Evolutionary conservation across 257 asterid genomes (phyloP), one percentile per base, ranked within the genome.

Genomic region (Schizonepeta tenuifolia): DNA sequence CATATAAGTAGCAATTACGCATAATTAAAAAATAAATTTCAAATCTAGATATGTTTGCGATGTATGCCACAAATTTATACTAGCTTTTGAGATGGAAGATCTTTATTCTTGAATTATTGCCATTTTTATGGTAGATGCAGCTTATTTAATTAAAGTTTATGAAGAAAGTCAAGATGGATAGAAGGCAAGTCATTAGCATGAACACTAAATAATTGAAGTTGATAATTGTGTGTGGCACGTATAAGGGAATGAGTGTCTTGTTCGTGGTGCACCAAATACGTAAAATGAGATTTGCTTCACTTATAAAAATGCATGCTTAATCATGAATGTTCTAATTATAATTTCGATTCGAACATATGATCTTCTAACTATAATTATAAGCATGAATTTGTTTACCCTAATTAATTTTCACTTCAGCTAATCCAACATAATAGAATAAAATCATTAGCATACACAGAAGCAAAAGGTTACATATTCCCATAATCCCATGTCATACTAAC

Each of bases 131-230:
- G 70, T 14, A 44, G 40, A n/a, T 26, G 22, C 24, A 41, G 57
- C 11, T 21, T 44, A 65, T 22, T 20, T 35, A 38, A 38, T 40
- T 20, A 1, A 41, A 41, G 13, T 57, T 70, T 15, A 56, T 41
- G 9, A 40, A 57, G 50, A n/a, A 57, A 55, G 49, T 38, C 5
- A 17, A 65, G 70, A 40, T 40, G 28, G 46, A 15, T 58, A 50
- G 62, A 67, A 75, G 71, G 43, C 81, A 66, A 80, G 81, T 76
- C 57, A 69, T 28, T 60, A 65, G 79, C 79, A 80, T 72, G 81
- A 68, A 71, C 63, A 33, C 53, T 66, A 17, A 9, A 75, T 71
- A 40, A 75, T 71, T 75, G 73, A 67, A n/a, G 62, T 26, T 58
- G 67, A 15, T 57, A 47, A 20, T 67, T 74, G 80, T 75, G 77